These are phyloP conservation scores for Pseudocercospora vitis DNA, from an alignment of 2,329 filamentous ascomycete species.

Conservation along the genomic window DNA sequence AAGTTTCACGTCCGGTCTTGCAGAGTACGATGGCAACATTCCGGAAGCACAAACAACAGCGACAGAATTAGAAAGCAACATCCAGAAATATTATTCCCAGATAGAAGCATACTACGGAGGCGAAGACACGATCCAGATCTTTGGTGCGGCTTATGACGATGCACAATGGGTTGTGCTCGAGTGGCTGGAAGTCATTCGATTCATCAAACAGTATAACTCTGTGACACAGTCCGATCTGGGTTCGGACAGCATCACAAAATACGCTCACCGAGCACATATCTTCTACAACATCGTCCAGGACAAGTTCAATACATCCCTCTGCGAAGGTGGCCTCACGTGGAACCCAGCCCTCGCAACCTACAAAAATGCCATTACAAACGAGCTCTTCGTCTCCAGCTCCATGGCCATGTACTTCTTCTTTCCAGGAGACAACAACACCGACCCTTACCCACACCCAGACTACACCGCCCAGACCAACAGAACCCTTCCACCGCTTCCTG, in stretches of 20 bases:
- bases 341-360: conserved; percentile 78
- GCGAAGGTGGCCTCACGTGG: conserved; percentile 88
- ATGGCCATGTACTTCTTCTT: conserved; percentile 90
- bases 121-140: conserved; percentile 36
- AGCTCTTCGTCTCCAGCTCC: conserved; percentile 83
- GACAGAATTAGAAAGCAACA: conserved; percentile 23
- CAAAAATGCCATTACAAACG: conserved; percentile 96
- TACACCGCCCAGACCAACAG: conserved; percentile 34
- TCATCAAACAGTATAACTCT: conserved; percentile 33
- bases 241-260: conserved; percentile 69
- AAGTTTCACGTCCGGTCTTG: conserved; percentile 23
- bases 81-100: conserved; percentile 32
- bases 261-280: conserved; percentile 77
- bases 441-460: conserved; percentile 36
- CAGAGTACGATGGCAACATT: conserved; percentile 20
- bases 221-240: conserved; percentile 64
- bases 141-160: conserved; percentile 37
- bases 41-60: conserved; percentile 15
- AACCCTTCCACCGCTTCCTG: conserved; percentile 48
- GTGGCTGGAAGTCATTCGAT: conserved; percentile 38
- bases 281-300: conserved; percentile 81
- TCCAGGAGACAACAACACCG: conserved; percentile 71
- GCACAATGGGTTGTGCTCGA: conserved; percentile 40
- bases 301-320: conserved; percentile 81
- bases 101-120: conserved; percentile 31